phyloP scores from a whole-genome alignment of 129 eudicot genomes.

The Lactuca sativa region DNA sequence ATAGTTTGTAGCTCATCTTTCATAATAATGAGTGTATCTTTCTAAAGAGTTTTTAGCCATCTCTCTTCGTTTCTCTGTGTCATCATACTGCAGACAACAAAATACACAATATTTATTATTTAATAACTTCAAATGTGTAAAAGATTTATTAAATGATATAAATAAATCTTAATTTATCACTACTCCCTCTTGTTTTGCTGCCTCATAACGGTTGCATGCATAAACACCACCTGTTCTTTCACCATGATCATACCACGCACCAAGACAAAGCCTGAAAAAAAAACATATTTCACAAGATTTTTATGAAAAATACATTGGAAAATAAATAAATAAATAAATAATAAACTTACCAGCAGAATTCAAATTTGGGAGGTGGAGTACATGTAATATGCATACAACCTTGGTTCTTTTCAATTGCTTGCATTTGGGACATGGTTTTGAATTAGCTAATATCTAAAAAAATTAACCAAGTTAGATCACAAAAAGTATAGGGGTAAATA shows the following conservation, averaged over 20 bases:
- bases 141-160: too few relatives aligned
- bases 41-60: too few relatives aligned
- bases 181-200: conserved; percentile 97
- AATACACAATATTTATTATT: too few relatives aligned
- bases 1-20: too few relatives aligned
- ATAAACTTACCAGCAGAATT: conserved; percentile 24
- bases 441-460: conserved; percentile 91
- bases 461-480: conserved; percentile 2
- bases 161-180: too few relatives aligned
- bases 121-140: too few relatives aligned
- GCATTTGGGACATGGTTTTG: conserved; percentile 86
- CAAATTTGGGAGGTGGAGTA: too few relatives aligned
- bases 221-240: conserved; percentile 96
- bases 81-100: too few relatives aligned
- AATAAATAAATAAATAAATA: background rate
- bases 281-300: background rate
- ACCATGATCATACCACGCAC: conserved; percentile 97
- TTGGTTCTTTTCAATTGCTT: too few relatives aligned
- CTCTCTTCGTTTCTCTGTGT: too few relatives aligned
- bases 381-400: too few relatives aligned
- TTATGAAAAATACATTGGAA: background rate
- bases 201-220: conserved; percentile 95
- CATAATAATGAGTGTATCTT: too few relatives aligned
- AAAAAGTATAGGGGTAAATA: background rate
- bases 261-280: conserved; percentile 78